Percentiles rank a stretch among this genome's conserved stretches.
Evolutionary conservation across 352 stramenopile genomes (phyloP).

Genomic region (Plasmopara viticola): DNA sequence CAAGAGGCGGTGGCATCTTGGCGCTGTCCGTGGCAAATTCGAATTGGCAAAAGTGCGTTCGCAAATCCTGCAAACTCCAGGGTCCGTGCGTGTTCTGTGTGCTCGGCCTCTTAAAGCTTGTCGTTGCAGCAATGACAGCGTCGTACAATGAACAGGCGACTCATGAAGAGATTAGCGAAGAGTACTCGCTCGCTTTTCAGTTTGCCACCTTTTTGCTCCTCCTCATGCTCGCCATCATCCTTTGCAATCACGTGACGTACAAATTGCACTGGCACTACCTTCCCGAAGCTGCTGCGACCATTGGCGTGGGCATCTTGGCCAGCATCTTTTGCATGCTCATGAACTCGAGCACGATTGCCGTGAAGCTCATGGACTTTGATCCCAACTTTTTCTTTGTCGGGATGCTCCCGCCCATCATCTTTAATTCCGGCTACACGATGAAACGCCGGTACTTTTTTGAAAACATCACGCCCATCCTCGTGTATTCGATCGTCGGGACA

Average conservation of each 20-base stretch:
- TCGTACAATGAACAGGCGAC: not conserved
- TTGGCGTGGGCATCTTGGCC: conserved; percentile 50
- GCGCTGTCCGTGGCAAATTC: too few relatives aligned
- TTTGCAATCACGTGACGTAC: conserved; percentile 77
- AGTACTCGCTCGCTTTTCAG: conserved; percentile 76
- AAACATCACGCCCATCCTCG: conserved; percentile 85
- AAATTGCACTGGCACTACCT: conserved; percentile 72
- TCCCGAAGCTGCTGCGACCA: conserved; percentile 60
- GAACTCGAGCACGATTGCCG: conserved; percentile 64
- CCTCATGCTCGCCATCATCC: conserved; percentile 69
- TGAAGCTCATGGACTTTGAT: conserved; percentile 85
- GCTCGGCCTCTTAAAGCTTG: not conserved
- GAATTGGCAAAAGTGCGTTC: too few relatives aligned
- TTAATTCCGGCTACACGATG: conserved; percentile 92
- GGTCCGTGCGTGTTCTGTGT: too few relatives aligned
- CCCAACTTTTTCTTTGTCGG: conserved; percentile 91
- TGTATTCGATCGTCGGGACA: conserved; percentile 88
- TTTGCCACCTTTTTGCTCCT: conserved; percentile 67
- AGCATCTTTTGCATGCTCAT: conserved; percentile 53
- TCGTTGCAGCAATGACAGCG: not conserved
- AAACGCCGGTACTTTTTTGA: conserved; percentile 90
- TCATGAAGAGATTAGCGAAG: conserved; percentile 11
- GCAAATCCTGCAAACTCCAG: too few relatives aligned
- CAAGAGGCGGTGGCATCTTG: too few relatives aligned
- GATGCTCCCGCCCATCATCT: conserved; percentile 92